These are phyloP conservation scores for Fraxinus excelsior DNA, from an alignment of 257 asterid species.

Conservation along the genomic window DNA sequence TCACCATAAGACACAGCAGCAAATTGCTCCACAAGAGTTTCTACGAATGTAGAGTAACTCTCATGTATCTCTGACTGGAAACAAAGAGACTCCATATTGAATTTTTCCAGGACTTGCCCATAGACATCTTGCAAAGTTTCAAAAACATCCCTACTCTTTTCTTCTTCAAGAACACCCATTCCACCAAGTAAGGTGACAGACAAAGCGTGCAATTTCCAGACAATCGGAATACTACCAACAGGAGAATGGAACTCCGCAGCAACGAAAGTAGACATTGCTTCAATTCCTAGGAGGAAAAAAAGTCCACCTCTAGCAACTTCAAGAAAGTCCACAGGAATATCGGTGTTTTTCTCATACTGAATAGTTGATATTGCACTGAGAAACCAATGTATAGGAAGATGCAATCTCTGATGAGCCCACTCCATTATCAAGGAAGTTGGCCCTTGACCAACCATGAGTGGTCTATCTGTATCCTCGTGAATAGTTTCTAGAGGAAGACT, in stretches of 20 bases:
- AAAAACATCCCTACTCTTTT: conserved; percentile 69
- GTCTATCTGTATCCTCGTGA: conserved; percentile 55
- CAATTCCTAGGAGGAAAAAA: conserved; percentile 80
- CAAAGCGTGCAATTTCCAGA: conserved; percentile 89
- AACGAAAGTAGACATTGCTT: conserved; percentile 50
- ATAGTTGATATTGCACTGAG: conserved; percentile 77
- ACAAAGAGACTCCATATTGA: conserved; percentile 31
- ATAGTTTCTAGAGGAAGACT: conserved; percentile 63
- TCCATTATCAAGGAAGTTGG: conserved; percentile 54
- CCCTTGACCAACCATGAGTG: conserved; percentile 25
- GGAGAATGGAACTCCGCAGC: conserved; percentile 40
- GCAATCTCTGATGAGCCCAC: conserved; percentile 91
- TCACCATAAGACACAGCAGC: conserved; percentile 96
- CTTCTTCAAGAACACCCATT: conserved; percentile 73
- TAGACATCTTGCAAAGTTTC: conserved; percentile 69
- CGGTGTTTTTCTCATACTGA: conserved; percentile 34
- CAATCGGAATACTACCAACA: conserved; percentile 51
- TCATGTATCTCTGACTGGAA: conserved; percentile 70
- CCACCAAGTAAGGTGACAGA: conserved; percentile 70
- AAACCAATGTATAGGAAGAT: conserved; percentile 90
- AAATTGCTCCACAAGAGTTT: conserved; percentile 82
- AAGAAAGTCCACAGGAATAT: conserved; percentile 33
- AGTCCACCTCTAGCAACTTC: conserved; percentile 77
- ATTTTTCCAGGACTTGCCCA: conserved; percentile 53
- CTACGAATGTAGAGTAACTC: conserved; percentile 73